Conservation (phyloP, 1,284 basidiomycete genomes). For the Tetrapyrgos nigripes region DNA sequence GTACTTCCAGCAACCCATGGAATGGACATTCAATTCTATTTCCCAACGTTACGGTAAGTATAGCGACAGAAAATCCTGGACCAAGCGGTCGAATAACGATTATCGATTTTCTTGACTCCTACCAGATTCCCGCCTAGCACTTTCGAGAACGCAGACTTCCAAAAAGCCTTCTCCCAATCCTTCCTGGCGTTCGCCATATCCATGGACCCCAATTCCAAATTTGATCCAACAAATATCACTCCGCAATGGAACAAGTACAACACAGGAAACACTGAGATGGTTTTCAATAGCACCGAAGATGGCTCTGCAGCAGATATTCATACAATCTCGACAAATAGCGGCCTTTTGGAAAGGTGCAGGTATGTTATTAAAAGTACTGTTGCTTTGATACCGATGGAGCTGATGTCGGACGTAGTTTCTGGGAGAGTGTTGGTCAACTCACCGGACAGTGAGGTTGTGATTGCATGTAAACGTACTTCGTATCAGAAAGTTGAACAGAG, state of each 20-base stretch:
- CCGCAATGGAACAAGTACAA: conserved; percentile 15
- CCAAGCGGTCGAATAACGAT: too few species aligned
- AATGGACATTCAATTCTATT: conserved; percentile 25
- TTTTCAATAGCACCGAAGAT: conserved; percentile 17
- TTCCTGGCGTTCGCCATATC: conserved; percentile 24
- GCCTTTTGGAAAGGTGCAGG: conserved; percentile 16
- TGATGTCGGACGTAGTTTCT: too few species aligned
- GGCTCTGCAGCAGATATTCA: conserved; percentile 9
- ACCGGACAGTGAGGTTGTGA: too few species aligned
- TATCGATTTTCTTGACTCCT: too few species aligned
- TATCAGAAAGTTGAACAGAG: too few species aligned
- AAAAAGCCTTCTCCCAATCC: conserved; percentile 22
- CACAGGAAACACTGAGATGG: conserved; percentile 12
- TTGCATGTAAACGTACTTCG: too few species aligned
- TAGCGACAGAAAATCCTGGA: too few species aligned
- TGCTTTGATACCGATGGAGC: too few species aligned
- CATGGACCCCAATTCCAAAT: conserved; percentile 19
- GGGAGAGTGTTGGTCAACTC: too few species aligned
- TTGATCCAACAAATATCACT: conserved; percentile 9
- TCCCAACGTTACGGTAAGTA: conserved; percentile 14
- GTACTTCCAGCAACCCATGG: conserved; percentile 28
- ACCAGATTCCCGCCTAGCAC: not conserved
- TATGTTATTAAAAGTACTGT: too few species aligned
- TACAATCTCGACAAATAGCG: not conserved
- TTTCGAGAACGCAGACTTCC: conserved; percentile 21